Conservation (phyloP, 495 filamentous ascomycete species). For the Trichoderma gamsii region DNA sequence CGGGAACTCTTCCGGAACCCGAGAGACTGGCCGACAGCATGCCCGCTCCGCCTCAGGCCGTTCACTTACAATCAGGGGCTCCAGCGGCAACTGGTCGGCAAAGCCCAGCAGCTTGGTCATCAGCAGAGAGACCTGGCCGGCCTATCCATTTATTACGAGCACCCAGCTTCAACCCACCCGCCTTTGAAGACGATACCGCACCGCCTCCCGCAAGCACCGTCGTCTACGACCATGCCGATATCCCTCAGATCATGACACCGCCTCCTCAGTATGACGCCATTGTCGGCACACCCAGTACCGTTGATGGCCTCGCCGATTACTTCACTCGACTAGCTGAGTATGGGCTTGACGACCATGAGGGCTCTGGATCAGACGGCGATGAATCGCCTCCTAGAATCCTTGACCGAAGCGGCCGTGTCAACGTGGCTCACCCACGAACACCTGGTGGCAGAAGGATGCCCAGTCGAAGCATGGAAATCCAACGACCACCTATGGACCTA, state of each 20-base stretch:
- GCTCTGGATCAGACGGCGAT: constrained; percentile 27
- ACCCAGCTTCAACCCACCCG: constrained; percentile 84
- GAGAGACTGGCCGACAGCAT: constrained; percentile 19
- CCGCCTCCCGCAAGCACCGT: constrained; percentile 45
- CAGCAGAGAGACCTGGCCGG: constrained; percentile 29
- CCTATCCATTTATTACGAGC: constrained; percentile 87
- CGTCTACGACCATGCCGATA: background rate
- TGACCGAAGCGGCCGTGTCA: constrained; percentile 43
- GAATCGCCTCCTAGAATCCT: constrained; percentile 33
- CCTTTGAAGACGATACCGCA: constrained; percentile 84
- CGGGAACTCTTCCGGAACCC: constrained; percentile 25
- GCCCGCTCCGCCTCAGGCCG: constrained; percentile 26
- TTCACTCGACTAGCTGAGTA: constrained; percentile 54
- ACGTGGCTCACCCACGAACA: constrained; percentile 50
- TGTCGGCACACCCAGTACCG: constrained; percentile 70
- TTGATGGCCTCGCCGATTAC: constrained; percentile 84
- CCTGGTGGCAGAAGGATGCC: constrained; percentile 43
- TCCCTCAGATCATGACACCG: constrained; percentile 57
- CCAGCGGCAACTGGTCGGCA: constrained; percentile 20
- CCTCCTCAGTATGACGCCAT: constrained; percentile 85
- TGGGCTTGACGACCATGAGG: constrained; percentile 28
- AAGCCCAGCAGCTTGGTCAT: constrained; percentile 19
- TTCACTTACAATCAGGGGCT: constrained; percentile 23
- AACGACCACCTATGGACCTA: constrained; percentile 35
- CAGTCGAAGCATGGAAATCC: constrained; percentile 44